Base-by-base conservation (phyloP, 2,329 filamentous ascomycete genomes). In the Neonectria faginata region DNA sequence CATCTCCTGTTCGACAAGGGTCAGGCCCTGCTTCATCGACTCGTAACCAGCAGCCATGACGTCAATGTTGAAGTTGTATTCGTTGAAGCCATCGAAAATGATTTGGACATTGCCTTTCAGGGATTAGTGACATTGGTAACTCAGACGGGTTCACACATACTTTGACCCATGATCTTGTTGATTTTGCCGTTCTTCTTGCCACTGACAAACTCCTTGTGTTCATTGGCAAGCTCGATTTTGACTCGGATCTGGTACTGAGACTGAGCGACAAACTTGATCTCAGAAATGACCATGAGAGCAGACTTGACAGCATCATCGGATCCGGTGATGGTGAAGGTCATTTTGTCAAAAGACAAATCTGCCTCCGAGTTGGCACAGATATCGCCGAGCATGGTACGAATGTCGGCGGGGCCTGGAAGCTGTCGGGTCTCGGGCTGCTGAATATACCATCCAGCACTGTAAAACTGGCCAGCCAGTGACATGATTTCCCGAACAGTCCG, bases 121-220 rank as follows among this genome's bases (percentile, higher is more conserved):
- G 42, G 53, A 58, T 76, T 62, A 79, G 72, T 36, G 18, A 31
- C 71, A 54, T 67, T 62, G 29, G 39, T 50, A 33, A 8, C 25
- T 14, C 16, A 44, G 8, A 41, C 8, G 10, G 18, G 27, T 7
- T 53, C 31, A 5, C n/a, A 65, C 73, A 44, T 69, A 73, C 94
- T 97, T 80, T 98, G 95, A 25, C 95, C 96, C 96, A 99, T 99
- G 75, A 99, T 99, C 85, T 99, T 99, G 86, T 99, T 99, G 81
- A 99, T 99, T 83, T 99, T 99, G 80, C 96, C 96, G 74, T 99
- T 99, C 85, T 99, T 99, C 86, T 99, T 99, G 72, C 96, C 96
- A 73, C 94, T 97, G 62, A 99, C 96, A 77, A 99, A 99, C 77
- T 99, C 96, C 80, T 99, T 99, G 84, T 99, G 96, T 82, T 99